phyloP scores from a whole-genome alignment of 129 eudicot species.

The Logfia minima region DNA sequence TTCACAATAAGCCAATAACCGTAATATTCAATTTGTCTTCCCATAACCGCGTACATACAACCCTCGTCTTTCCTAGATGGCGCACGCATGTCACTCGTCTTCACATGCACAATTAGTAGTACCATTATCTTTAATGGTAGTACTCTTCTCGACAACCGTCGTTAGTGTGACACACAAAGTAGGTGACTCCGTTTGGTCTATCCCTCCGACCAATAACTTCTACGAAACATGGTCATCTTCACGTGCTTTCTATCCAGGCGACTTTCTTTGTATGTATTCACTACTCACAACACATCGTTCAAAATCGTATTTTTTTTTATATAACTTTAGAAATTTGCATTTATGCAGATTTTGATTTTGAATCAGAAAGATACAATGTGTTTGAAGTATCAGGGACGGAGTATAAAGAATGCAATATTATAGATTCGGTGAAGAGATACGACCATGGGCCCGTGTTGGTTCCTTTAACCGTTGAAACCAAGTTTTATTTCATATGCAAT shows the following conservation, averaged over 20 bases:
- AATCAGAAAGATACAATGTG: constrained; percentile 38
- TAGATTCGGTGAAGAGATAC: not conserved
- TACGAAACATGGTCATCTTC: constrained; percentile 55
- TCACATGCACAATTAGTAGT: not conserved
- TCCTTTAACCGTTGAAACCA: constrained; percentile 20
- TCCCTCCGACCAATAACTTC: constrained; percentile 49
- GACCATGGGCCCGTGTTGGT: constrained; percentile 30
- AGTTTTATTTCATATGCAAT: constrained; percentile 31
- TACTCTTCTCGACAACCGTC: constrained; percentile 10
- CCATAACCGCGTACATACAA: constrained; percentile 1
- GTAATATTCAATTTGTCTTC: constrained; percentile 5
- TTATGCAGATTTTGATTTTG: constrained; percentile 50
- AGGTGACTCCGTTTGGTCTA: constrained; percentile 54
- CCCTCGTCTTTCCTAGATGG: constrained; percentile 5
- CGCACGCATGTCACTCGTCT: not conserved
- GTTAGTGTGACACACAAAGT: constrained; percentile 30
- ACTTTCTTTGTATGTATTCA: constrained; percentile 44
- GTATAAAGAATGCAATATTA: constrained; percentile 22
- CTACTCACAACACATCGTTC: not conserved
- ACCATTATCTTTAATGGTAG: not conserved
- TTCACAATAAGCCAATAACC: not conserved
- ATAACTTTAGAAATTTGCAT: not conserved
- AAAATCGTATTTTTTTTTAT: not conserved
- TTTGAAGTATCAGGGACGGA: constrained; percentile 18
- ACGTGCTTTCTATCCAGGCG: constrained; percentile 41